These are phyloP conservation scores for Colletotrichum navitas DNA, from an alignment of 2,329 filamentous ascomycete genomes.

Conservation along the genomic window DNA sequence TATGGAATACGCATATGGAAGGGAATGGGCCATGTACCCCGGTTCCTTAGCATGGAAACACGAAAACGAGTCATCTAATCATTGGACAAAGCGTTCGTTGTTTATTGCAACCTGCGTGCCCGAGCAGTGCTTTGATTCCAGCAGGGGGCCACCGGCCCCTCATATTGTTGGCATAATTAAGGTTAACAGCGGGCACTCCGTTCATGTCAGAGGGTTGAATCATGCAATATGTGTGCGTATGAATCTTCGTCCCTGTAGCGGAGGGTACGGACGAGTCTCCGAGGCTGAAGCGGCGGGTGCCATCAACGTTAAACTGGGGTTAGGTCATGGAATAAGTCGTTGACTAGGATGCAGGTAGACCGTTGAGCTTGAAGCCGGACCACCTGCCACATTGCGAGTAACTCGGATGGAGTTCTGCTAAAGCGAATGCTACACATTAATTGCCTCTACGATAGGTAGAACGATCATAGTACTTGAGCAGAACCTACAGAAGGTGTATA, in stretches of 20 bases:
- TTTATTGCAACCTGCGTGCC: background rate
- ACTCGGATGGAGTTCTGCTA: background rate
- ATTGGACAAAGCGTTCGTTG: background rate
- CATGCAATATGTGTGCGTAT: background rate
- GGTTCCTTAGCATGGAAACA: background rate
- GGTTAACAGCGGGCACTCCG: background rate
- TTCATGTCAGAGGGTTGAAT: background rate
- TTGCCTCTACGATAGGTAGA: background rate
- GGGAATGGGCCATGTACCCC: background rate
- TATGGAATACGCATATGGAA: background rate
- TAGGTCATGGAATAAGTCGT: background rate
- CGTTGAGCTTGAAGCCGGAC: background rate
- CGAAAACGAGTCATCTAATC: background rate
- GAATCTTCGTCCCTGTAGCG: background rate
- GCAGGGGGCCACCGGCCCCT: background rate
- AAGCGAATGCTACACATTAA: background rate
- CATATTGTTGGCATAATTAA: background rate
- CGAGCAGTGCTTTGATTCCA: background rate
- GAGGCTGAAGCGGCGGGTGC: background rate
- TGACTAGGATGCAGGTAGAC: background rate
- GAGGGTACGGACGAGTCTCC: background rate
- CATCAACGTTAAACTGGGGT: background rate
- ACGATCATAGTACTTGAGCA: background rate
- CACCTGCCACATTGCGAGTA: background rate
- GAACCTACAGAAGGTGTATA: background rate